These are phyloP conservation scores for Polytrichum formosum DNA, from an alignment of 225 moss, liverwort and hornwort genomes.

Conservation along the genomic window DNA sequence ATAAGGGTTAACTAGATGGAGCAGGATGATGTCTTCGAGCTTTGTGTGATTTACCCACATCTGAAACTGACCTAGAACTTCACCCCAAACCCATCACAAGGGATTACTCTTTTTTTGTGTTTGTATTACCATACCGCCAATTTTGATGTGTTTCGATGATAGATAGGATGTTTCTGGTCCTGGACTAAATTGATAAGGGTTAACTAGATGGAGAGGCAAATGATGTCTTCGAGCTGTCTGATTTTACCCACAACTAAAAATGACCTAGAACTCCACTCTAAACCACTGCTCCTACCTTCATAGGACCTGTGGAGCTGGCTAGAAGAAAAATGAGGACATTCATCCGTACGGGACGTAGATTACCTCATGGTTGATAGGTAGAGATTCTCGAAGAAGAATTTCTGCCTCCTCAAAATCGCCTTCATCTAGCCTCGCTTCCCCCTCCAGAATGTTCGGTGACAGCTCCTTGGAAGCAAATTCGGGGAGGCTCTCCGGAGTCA, in stretches of 20 bases:
- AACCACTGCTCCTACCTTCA: constrained; percentile 3
- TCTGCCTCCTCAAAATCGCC: constrained; percentile 61
- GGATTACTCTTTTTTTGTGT: no score
- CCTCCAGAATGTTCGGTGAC: constrained; percentile 44
- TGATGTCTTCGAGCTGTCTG: background rate
- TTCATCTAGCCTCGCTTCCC: constrained; percentile 56
- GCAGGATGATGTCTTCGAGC: no score
- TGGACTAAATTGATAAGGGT: background rate
- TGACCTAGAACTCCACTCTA: background rate
- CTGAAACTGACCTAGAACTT: background rate
- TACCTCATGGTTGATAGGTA: constrained; percentile 59
- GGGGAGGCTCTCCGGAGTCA: constrained; percentile 40
- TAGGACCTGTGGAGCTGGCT: constrained; percentile 29
- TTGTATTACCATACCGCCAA: background rate
- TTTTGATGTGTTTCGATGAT: background rate
- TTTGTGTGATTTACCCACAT: background rate
- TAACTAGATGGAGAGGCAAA: background rate
- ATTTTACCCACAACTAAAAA: background rate
- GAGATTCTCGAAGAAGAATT: constrained; percentile 51
- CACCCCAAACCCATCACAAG: background rate
- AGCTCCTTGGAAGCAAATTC: constrained; percentile 53
- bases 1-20: background rate
- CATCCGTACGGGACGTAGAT: constrained; percentile 1
- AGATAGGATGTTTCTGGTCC: background rate
- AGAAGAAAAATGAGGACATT: constrained; percentile 19